These are phyloP conservation scores for Saturnispora silvae DNA, from an alignment of 805 yeast genomes.

Conservation along the genomic window DNA sequence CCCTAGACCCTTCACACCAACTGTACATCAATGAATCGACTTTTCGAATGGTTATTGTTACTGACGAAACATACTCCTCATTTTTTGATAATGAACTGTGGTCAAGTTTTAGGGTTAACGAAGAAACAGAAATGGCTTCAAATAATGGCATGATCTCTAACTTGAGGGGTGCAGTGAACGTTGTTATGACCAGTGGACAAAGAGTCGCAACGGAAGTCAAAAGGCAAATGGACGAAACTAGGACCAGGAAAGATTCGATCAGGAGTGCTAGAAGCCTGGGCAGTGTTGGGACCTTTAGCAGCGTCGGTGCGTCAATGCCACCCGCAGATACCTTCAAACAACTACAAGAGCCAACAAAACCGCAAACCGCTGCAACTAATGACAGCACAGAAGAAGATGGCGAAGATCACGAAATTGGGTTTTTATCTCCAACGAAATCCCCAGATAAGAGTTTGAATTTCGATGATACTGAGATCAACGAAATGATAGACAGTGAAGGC, in stretches of 20 bases:
- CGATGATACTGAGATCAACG: not conserved
- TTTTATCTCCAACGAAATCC: slow-evolving; percentile 2
- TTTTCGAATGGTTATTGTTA: slow-evolving; percentile 86
- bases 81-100: slow-evolving; percentile 65
- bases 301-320: not conserved
- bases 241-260: slow-evolving; percentile 18
- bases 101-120: slow-evolving; percentile 55
- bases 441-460: not conserved
- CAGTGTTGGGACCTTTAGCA: slow-evolving; percentile 5
- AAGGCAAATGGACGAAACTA: slow-evolving; percentile 71
- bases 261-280: slow-evolving; percentile 7
- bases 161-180: slow-evolving; percentile 81
- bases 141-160: slow-evolving; percentile 35
- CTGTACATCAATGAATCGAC: slow-evolving; percentile 71
- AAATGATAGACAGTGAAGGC: not conserved
- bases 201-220: slow-evolving; percentile 85
- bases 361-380: too few relatives aligned
- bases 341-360: too few relatives aligned
- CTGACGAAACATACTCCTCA: slow-evolving; percentile 86
- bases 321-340: too few relatives aligned
- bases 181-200: slow-evolving; percentile 83
- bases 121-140: slow-evolving; percentile 24
- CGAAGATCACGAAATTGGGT: slow-evolving; percentile 8
- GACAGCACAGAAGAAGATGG: not conserved
- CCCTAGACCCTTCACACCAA: slow-evolving; percentile 72